Evolutionary conservation across 2,329 filamentous ascomycete genomes (phyloP), one percentile per base, ranked within the genome.

Genomic region (Tolypocladium ophioglossoides): DNA sequence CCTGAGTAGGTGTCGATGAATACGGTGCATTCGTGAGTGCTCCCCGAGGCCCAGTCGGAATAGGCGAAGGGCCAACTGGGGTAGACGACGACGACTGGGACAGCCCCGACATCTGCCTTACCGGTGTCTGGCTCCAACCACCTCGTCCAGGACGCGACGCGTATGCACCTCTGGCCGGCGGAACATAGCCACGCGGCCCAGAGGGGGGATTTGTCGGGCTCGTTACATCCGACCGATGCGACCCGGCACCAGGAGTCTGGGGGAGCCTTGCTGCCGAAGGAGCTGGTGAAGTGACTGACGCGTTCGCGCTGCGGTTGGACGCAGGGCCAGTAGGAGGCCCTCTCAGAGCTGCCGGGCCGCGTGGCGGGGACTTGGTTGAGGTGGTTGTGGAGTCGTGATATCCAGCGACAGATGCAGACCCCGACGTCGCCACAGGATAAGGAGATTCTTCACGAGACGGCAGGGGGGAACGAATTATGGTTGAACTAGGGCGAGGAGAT

Each of bases 121-220:
- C 51, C 2, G 69, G 61, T 9, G 66, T 52, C 58, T 64, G 69
- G 41, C 58, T 65, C 77, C 78, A 79, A 18, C 68, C 66, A 4
- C 76, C 73, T 52, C 78, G 72, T 49, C 73, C 72, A 34, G 74
- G 71, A 30, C 78, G 75, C 9, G 70, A 58, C 24, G 66, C 59
- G 55, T 73, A 80, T 2, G 74, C 70, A 44, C 77, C 74, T 51
- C 75, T 70, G 11, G 63, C 57, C 4, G 75, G 64, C 6, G 76
- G 66, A 2, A 78, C 70, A 57, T 80, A 82, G 37, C 78, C 78
- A 58, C 79, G 72, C 3, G 79, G 79, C 0, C 79, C 79, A 7
- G 78, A 71, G 10, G 79, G 79, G 0, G 78, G 78, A 20, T 73
- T 71, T 1, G 74, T 73, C 9, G 77, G 76, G 56, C 74, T 78